Evolutionary conservation across 2,329 filamentous ascomycete species (phyloP).

Genomic region (Cercospora sesami): DNA sequence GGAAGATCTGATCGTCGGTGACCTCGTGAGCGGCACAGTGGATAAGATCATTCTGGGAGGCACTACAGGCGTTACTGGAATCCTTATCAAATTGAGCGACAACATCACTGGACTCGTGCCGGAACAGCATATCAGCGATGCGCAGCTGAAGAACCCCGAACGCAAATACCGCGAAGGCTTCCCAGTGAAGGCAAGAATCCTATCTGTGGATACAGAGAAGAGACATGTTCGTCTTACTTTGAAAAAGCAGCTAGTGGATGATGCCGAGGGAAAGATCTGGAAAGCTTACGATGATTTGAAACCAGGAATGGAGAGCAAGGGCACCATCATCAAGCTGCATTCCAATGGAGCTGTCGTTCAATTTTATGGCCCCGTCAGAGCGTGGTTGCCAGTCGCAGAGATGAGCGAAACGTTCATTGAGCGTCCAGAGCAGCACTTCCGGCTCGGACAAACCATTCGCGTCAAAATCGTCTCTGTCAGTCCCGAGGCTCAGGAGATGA

Average conservation of each 20-base stretch:
- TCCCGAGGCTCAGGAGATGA: slow-evolving; percentile 66
- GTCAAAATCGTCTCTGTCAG: slow-evolving; percentile 85
- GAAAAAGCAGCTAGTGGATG: slow-evolving; percentile 87
- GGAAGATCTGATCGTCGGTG: slow-evolving; percentile 82
- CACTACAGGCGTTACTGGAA: slow-evolving; percentile 72
- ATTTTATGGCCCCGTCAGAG: slow-evolving; percentile 81
- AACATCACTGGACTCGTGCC: slow-evolving; percentile 87
- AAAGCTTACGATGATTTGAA: slow-evolving; percentile 72
- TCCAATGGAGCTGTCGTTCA: slow-evolving; percentile 81
- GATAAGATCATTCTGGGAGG: slow-evolving; percentile 82
- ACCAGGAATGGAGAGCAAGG: slow-evolving; percentile 75
- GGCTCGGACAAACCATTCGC: slow-evolving; percentile 83
- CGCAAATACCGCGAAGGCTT: slow-evolving; percentile 91
- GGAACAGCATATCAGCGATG: slow-evolving; percentile 84
- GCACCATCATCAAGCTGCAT: slow-evolving; percentile 81
- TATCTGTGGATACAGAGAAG: slow-evolving; percentile 74
- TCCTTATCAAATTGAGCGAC: slow-evolving; percentile 81
- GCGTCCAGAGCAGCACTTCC: slow-evolving; percentile 86
- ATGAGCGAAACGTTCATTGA: slow-evolving; percentile 98
- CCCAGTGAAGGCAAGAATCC: slow-evolving; percentile 78
- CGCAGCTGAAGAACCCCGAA: slow-evolving; percentile 85
- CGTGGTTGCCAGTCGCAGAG: slow-evolving; percentile 87
- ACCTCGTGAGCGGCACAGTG: slow-evolving; percentile 76
- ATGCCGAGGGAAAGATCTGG: slow-evolving; percentile 69
- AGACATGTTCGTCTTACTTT: slow-evolving; percentile 81